Conservation (phyloP, 805 yeast genomes). For the Tetrapisispora phaffii region DNA sequence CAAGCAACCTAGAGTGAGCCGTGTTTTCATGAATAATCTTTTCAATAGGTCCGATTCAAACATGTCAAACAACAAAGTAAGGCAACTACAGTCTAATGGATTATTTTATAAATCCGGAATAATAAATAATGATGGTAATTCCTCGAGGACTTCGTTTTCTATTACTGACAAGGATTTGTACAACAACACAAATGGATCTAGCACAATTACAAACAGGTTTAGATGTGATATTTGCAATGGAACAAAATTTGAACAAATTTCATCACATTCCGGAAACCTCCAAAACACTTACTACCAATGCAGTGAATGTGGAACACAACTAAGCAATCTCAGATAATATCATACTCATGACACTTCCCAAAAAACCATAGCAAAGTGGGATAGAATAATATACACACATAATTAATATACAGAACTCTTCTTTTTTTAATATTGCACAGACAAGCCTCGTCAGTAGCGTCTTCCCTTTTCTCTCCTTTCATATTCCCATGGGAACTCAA, state of each 20-base stretch:
- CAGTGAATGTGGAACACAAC: constrained; percentile 22
- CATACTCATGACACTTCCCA: too few species aligned
- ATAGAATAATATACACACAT: neutral
- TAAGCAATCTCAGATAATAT: constrained; percentile 11
- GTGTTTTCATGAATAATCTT: constrained; percentile 10
- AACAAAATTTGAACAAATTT: constrained; percentile 10
- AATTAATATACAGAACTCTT: too few species aligned
- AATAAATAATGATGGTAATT: neutral
- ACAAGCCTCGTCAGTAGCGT: too few species aligned
- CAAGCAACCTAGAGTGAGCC: constrained; percentile 5
- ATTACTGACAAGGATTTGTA: neutral
- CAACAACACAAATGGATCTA: neutral
- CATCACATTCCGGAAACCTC: constrained; percentile 1
- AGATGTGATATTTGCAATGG: constrained; percentile 24
- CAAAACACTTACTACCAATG: constrained; percentile 16
- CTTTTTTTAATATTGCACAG: too few species aligned
- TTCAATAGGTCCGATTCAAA: constrained; percentile 8
- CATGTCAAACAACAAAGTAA: neutral
- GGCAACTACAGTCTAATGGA: neutral
- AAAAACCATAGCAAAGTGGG: neutral
- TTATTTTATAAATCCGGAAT: neutral
- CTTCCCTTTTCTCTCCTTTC: too few species aligned
- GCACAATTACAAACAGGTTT: neutral
- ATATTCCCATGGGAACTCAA: too few species aligned
- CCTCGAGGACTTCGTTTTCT: neutral